Conservation (phyloP, 192 early-diverging fungal genomes). For the Coemansia sp. region DNA sequence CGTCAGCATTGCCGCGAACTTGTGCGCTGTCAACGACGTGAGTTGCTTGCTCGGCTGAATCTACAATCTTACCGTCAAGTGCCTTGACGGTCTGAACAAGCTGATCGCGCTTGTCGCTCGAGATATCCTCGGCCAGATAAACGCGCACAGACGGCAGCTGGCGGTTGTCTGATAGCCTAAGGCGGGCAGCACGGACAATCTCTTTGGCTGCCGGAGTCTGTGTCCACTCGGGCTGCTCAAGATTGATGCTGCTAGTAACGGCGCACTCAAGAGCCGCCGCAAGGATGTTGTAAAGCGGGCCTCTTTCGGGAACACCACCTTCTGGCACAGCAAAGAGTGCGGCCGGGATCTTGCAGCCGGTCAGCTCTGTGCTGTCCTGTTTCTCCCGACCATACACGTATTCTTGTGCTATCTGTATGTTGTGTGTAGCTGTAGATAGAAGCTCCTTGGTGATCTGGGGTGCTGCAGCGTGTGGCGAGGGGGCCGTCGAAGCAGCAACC, state of each 20-base stretch:
- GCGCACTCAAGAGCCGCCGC: constrained; percentile 37
- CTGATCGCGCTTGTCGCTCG: constrained; percentile 7
- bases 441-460: constrained; percentile 25
- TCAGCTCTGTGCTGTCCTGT: neutral
- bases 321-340: constrained; percentile 26
- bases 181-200: constrained; percentile 29
- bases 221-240: constrained; percentile 14
- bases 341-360: constrained; percentile 27
- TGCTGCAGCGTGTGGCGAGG: constrained; percentile 1
- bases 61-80: constrained; percentile 24
- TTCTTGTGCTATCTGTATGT: constrained; percentile 40
- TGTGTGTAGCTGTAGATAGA: constrained; percentile 25
- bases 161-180: constrained; percentile 30
- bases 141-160: constrained; percentile 33
- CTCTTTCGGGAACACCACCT: constrained; percentile 18
- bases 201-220: constrained; percentile 4
- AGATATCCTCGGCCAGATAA: constrained; percentile 19
- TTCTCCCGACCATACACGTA: constrained; percentile 8
- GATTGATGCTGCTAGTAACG: constrained; percentile 6
- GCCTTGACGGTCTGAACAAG: constrained; percentile 9
- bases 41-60: constrained; percentile 19
- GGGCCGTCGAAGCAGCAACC: constrained; percentile 17
- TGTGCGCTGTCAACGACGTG: constrained; percentile 21
- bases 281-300: constrained; percentile 34
- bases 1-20: constrained; percentile 10